Evolutionary conservation across 305 asterid genomes (phyloP).

Genomic region (Fraxinus baroniana): DNA sequence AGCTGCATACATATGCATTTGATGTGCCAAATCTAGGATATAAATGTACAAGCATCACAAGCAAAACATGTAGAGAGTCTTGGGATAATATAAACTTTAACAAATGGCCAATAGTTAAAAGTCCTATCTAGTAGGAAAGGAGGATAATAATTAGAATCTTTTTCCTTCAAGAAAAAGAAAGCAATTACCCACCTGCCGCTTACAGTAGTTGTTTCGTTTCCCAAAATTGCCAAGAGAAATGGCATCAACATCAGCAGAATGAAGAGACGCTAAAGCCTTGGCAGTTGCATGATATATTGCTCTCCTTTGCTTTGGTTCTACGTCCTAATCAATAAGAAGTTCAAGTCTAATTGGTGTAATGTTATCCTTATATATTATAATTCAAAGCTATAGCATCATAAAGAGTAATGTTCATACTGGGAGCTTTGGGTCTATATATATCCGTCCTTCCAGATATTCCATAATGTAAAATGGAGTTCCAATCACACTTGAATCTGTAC

Average conservation of each 20-base stretch:
- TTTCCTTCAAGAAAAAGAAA: background rate
- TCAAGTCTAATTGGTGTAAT: background rate
- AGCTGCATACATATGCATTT: background rate
- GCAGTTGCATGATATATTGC: constrained; percentile 72
- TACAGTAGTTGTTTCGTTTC: constrained; percentile 70
- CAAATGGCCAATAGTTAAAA: background rate
- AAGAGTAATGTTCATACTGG: constrained; percentile 50
- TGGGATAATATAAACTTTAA: background rate
- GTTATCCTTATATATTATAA: background rate
- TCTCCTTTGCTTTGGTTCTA: constrained; percentile 65
- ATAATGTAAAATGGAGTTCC: constrained; percentile 96
- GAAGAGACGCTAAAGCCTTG: constrained; percentile 76
- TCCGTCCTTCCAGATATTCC: constrained; percentile 95
- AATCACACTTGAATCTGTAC: constrained; percentile 75
- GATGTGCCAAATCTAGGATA: background rate
- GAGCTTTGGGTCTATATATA: constrained; percentile 74
- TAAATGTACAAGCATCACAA: background rate
- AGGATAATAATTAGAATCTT: background rate
- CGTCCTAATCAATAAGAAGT: constrained; percentile 44
- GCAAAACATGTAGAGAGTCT: background rate
- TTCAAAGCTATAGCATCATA: constrained; percentile 6
- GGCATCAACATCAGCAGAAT: constrained; percentile 73
- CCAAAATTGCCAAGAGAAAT: constrained; percentile 73
- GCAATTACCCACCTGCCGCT: constrained; percentile 63
- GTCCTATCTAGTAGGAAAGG: background rate